Evolutionary conservation across 345 rosid species (phyloP), one percentile per base, ranked within the genome.

Genomic region (Theobroma cacao): DNA sequence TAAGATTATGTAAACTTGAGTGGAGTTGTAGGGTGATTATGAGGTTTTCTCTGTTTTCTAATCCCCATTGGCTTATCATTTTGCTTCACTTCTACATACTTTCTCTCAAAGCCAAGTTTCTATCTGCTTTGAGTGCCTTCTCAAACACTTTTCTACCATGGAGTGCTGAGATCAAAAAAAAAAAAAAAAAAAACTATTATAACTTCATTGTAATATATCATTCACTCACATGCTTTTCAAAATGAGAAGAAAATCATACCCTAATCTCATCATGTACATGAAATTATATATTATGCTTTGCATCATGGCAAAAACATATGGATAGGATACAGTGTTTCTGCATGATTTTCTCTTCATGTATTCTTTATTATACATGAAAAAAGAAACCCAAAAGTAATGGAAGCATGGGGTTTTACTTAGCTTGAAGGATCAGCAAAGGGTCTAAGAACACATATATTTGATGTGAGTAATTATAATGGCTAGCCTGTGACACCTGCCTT

Each of bases 401-500:
- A 40, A 15, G 65, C 15, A 15, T 48, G 82, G 77, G 64, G 70
- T 67, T 43, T 78, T 75, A 20, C 79, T 81, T 78, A 60, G 82
- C 89, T 87, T 85, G 79, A 63, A 87, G 80, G 84, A 68, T 45
- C 80, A 76, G 89, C 85, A 90, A 86, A 80, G 85, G 30, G 79
- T 18, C 43, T 61, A 18, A 41, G 3, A 52, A 13, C 28, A n/a
- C 28, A 10, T 38, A 15, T 45, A 24, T 17, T 24, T 74, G 59
- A 77, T 68, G 33, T 36, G 58, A 11, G 84, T 69, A 81, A 79
- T 82, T 76, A 86, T 89, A 79, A 45, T 8, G 74, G 56, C 48
- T 52, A 56, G 78, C 60, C 58, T 31, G 50, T 28, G 56, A 18
- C 38, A 5, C 41, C 24, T 47, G 6, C 13, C 30, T 33, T 31